Base-by-base conservation (phyloP, 2,329 filamentous ascomycete genomes). In the Penicillium verrucosum region DNA sequence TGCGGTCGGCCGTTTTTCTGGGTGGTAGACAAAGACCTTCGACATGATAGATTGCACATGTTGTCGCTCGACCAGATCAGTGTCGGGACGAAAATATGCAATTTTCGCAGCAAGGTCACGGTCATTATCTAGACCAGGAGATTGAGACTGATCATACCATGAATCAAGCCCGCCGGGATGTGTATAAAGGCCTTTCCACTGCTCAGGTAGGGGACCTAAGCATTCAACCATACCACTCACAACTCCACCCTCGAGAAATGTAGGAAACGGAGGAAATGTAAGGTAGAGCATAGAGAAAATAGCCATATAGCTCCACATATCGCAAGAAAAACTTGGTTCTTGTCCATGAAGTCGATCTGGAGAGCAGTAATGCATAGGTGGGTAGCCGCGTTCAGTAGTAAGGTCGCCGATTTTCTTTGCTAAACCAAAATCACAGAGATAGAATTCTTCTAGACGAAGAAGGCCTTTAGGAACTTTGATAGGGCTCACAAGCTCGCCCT, bases 231-330 rank as follows among this genome's bases (percentile, higher is more conserved):
- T 62, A 48, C 27, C 52, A 54, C 25, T 45, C 41, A 69, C 58
- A 41, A 67, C 48, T 38, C 65, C 62, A 25, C 63, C 65, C 1
- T 60, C 46, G 9, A 59, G 8, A 11, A 14, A 48, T 10, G 34
- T 40, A 46, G n/a, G 36, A 50, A 67, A 70, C 21, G 61, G 67
- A 42, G 53, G 21, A 53, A 43, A 49, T 12, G 50, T 46, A 56
- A 65, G 56, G 29, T 68, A 70, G 45, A 72, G 63, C n/a, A 54
- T 47, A 25, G 59, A 45, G 45, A 72, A 70, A 25, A 70, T 37
- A 51, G 63, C 27, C 67, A 70, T 70, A 29, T 69, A 70, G 41
- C 67, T 72, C 68, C 65, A 72, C 56, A 72, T 69, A 44, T 70
- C 67, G 43, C 67, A 69, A 47, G 65, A 63, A 49, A 57, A 57